Conservation (phyloP, 371 early-diverging fungal species). For the Dichotomocladium elegans region DNA sequence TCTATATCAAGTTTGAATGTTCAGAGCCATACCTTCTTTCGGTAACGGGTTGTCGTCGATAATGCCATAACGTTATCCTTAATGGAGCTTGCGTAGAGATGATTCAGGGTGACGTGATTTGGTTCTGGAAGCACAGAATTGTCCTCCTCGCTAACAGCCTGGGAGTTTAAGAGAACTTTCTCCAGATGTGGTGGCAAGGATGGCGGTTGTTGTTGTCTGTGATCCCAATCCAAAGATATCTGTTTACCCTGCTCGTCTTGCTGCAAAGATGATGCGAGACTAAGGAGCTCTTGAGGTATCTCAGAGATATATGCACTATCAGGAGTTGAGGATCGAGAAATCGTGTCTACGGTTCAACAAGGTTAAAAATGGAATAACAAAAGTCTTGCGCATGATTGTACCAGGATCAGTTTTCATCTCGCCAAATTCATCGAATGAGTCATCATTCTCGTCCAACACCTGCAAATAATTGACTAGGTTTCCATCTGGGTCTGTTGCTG, state of each 20-base stretch:
- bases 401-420: conserved; percentile 19
- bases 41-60: conserved; percentile 79
- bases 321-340: conserved; percentile 44
- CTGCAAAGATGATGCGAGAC: conserved; percentile 15
- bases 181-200: conserved; percentile 89
- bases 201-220: conserved; percentile 68
- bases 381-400: background rate
- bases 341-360: background rate
- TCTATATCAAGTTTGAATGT: conserved; percentile 1
- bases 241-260: conserved; percentile 11
- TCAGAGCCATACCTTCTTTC: conserved; percentile 81
- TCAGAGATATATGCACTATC: conserved; percentile 60
- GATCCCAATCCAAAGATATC: conserved; percentile 32
- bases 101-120: conserved; percentile 92
- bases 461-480: conserved; percentile 94
- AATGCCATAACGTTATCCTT: conserved; percentile 96
- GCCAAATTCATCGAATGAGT: conserved; percentile 46
- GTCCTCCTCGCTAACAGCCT: conserved; percentile 69
- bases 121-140: conserved; percentile 81
- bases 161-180: conserved; percentile 82
- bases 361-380: background rate
- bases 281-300: conserved; percentile 58
- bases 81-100: conserved; percentile 93
- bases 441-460: conserved; percentile 60
- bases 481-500: conserved; percentile 91